Evolutionary conservation across 441 rosid species (phyloP).

Genomic region (Populus trichocarpa): DNA sequence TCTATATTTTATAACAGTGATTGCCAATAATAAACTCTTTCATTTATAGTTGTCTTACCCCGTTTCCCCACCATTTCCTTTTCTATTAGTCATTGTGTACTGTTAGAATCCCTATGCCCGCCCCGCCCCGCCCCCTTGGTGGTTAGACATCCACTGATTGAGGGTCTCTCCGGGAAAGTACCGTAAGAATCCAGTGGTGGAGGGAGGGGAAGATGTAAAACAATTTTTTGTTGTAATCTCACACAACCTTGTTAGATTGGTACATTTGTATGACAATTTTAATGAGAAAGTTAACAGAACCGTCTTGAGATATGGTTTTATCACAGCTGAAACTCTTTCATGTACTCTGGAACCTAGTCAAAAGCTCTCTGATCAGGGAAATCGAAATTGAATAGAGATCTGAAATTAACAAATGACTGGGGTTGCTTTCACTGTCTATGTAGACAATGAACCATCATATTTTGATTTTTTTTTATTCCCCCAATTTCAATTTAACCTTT

Average conservation of each 20-base stretch:
- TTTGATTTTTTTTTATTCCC: too few species aligned
- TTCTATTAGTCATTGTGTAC: background rate
- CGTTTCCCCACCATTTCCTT: background rate
- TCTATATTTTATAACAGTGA: conserved; percentile 7
- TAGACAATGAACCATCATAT: too few species aligned
- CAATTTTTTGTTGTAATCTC: background rate
- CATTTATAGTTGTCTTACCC: background rate
- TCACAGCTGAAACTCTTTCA: background rate
- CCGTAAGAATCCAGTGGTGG: background rate
- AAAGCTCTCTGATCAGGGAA: too few species aligned
- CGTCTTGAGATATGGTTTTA: background rate
- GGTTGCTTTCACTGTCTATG: too few species aligned
- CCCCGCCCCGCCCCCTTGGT: background rate
- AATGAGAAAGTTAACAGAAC: background rate
- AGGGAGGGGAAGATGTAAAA: background rate
- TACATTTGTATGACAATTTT: background rate
- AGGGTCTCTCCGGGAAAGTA: background rate
- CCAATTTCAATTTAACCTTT: too few species aligned
- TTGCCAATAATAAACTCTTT: conserved; percentile 11
- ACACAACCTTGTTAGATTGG: background rate
- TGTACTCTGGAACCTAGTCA: too few species aligned
- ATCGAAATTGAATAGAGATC: too few species aligned
- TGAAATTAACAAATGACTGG: too few species aligned
- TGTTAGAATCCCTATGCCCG: background rate
- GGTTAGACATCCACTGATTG: background rate